phyloP scores from a whole-genome alignment of 129 eudicot genomes.

The Arctium minus region DNA sequence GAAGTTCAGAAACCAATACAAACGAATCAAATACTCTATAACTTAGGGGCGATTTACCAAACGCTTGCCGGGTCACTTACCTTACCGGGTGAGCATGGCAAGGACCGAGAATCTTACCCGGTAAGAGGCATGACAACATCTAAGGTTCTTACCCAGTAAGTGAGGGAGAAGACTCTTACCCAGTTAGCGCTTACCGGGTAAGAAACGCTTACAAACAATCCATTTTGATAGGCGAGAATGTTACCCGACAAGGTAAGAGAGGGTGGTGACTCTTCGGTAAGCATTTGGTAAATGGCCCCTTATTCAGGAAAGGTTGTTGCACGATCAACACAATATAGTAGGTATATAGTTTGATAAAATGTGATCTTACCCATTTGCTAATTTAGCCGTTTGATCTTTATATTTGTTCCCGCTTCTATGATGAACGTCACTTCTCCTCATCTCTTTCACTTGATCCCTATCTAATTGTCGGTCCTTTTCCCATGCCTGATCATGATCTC shows the following conservation, averaged over 20 bases:
- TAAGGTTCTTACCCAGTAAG: too few relatives aligned
- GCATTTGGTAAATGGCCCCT: too few relatives aligned
- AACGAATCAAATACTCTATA: slow-evolving; percentile 3
- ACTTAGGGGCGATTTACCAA: not conserved
- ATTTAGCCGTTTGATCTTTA: slow-evolving; percentile 40
- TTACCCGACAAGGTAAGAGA: too few relatives aligned
- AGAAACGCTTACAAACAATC: too few relatives aligned
- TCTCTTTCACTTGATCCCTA: slow-evolving; percentile 43
- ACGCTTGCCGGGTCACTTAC: too few relatives aligned
- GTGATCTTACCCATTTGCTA: slow-evolving; percentile 44
- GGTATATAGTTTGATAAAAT: not conserved
- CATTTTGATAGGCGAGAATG: too few relatives aligned
- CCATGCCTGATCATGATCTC: slow-evolving; percentile 43
- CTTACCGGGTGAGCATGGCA: too few relatives aligned
- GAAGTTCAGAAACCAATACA: not conserved
- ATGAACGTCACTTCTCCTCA: slow-evolving; percentile 39
- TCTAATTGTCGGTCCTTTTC: slow-evolving; percentile 28
- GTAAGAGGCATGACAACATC: too few relatives aligned
- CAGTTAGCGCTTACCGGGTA: too few relatives aligned
- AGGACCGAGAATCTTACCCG: too few relatives aligned
- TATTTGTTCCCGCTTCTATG: slow-evolving; percentile 46
- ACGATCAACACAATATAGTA: not conserved
- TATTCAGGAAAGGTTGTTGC: not conserved
- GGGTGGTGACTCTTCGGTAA: too few relatives aligned
- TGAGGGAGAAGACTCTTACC: too few relatives aligned